Percentiles rank a stretch among this genome's conserved stretches.
These are phyloP conservation scores for Pachyrhizus erosus DNA, from an alignment of 306 rosid species.

Conservation along the genomic window DNA sequence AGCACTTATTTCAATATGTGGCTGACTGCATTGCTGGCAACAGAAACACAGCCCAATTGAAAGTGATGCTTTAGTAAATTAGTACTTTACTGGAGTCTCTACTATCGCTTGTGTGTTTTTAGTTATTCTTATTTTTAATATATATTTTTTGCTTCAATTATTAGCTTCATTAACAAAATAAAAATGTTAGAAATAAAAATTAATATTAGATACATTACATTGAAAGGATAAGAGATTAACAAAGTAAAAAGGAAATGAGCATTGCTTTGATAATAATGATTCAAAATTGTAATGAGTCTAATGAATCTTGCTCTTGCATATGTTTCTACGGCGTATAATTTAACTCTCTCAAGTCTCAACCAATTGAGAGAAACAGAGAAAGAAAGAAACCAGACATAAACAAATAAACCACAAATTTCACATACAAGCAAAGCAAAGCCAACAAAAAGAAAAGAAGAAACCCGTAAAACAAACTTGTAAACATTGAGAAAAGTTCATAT, in stretches of 20 bases:
- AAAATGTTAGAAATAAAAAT: neutral
- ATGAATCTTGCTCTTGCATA: neutral
- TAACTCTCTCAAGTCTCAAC: neutral
- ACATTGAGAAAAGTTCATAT: neutral
- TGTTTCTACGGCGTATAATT: neutral
- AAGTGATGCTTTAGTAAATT: neutral
- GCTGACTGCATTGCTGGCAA: conserved; percentile 15
- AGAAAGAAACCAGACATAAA: neutral
- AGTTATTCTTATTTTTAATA: neutral
- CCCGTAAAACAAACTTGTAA: neutral
- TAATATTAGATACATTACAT: neutral
- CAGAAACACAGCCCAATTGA: neutral
- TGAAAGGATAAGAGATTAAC: neutral
- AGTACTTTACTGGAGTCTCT: neutral
- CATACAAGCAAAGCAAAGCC: conserved; percentile 3
- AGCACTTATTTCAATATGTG: neutral
- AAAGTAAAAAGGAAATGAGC: neutral
- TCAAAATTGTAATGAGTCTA: neutral
- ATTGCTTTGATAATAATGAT: conserved; percentile 9
- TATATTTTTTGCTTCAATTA: too few species aligned
- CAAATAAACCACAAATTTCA: conserved; percentile 22
- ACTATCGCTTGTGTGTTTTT: neutral
- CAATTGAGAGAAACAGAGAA: neutral
- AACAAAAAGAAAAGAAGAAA: neutral
- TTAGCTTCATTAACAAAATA: neutral